Conservation (phyloP, 2,329 filamentous ascomycete genomes). For the Cladorrhinum sp. region DNA sequence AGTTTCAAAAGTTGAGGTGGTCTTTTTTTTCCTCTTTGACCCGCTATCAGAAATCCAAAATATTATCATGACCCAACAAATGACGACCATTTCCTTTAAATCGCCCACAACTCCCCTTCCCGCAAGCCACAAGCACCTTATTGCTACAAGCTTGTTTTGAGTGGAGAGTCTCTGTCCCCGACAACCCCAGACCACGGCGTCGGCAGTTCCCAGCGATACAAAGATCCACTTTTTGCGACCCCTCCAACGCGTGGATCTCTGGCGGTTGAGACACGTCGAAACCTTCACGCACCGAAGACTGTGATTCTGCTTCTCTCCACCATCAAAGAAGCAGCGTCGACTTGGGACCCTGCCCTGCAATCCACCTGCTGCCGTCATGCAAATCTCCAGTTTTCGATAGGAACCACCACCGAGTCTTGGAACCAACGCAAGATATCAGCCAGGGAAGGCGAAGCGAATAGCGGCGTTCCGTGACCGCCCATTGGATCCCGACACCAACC, state of each 20-base stretch:
- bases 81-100: neutral
- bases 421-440: neutral
- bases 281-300: slow-evolving; percentile 4
- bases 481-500: slow-evolving; percentile 9
- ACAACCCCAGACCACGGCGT: neutral
- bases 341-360: neutral
- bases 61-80: neutral
- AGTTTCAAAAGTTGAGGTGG: slow-evolving; percentile 5
- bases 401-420: neutral
- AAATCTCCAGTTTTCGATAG: neutral
- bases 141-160: neutral
- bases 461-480: slow-evolving; percentile 15
- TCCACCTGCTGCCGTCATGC: neutral
- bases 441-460: neutral
- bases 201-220: neutral
- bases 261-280: slow-evolving; percentile 9
- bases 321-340: neutral
- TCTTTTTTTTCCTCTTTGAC: neutral
- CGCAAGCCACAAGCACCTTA: neutral
- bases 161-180: neutral
- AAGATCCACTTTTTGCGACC: slow-evolving; percentile 15
- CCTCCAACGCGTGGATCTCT: slow-evolving; percentile 11
- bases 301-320: neutral
- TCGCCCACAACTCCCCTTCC: neutral
- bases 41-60: neutral